Evolutionary conservation across 768 basidiomycete genomes (phyloP).

Genomic region (Suillus ampliporus): DNA sequence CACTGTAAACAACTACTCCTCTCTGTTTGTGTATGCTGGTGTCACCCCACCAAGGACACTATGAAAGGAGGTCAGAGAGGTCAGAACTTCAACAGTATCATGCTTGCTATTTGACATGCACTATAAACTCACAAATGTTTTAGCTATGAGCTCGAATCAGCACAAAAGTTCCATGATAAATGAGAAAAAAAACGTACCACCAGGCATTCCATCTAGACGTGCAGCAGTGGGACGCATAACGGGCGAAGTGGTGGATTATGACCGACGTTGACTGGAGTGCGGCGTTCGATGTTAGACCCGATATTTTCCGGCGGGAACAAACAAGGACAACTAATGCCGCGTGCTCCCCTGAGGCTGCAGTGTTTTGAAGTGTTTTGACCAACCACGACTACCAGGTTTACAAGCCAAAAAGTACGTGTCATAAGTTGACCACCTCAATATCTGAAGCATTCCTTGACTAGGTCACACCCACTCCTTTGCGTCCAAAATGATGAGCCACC

Average conservation of each 20-base stretch:
- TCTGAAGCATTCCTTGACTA: slow-evolving; percentile 6
- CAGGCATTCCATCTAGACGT: slow-evolving; percentile 79
- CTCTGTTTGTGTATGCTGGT: slow-evolving; percentile 68
- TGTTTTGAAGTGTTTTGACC: slow-evolving; percentile 8
- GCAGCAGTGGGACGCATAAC: slow-evolving; percentile 58
- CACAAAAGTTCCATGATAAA: slow-evolving; percentile 6
- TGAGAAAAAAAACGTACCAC: slow-evolving; percentile 56
- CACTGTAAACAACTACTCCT: slow-evolving; percentile 84
- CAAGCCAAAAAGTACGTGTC: slow-evolving; percentile 23
- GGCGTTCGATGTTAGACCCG: slow-evolving; percentile 22
- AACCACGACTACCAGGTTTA: slow-evolving; percentile 10
- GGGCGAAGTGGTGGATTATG: slow-evolving; percentile 19
- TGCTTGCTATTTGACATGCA: not conserved
- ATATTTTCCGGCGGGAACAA: slow-evolving; percentile 39
- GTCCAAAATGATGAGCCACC: slow-evolving; percentile 74
- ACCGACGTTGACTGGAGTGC: slow-evolving; percentile 10
- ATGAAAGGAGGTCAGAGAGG: slow-evolving; percentile 12
- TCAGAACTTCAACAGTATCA: not conserved
- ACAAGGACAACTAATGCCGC: slow-evolving; percentile 38
- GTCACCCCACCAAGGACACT: slow-evolving; percentile 96
- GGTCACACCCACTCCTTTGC: slow-evolving; percentile 7
- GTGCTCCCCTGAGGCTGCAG: not conserved
- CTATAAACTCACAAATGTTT: slow-evolving; percentile 73
- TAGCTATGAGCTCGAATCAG: slow-evolving; percentile 51
- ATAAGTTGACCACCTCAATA: not conserved